Conservation (phyloP, 2,329 filamentous ascomycete species). For the Epichloe aotearoae region DNA sequence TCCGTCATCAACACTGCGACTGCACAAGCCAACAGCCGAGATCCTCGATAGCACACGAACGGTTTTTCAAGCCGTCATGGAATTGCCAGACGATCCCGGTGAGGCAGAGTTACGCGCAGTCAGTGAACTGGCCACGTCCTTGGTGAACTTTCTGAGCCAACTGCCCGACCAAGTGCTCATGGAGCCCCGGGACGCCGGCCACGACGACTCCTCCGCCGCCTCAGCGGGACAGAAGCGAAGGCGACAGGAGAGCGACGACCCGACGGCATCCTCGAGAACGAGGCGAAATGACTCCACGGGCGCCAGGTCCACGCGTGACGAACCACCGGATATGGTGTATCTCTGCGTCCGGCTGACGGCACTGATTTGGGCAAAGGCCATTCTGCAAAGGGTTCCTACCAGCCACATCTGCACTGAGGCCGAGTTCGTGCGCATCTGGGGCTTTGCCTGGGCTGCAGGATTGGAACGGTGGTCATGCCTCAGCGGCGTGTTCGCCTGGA, state of each 20-base stretch:
- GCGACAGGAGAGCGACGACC: conserved; percentile 4
- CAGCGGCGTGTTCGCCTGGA: conserved; percentile 36
- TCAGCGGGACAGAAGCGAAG: conserved; percentile 7
- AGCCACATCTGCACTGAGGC: conserved; percentile 23
- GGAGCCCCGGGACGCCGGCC: background rate
- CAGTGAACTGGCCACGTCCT: conserved; percentile 24
- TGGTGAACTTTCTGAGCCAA: conserved; percentile 24
- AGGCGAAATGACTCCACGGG: conserved; percentile 2
- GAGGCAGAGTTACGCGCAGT: conserved; percentile 26
- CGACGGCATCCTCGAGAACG: background rate
- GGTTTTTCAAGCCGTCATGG: conserved; percentile 29
- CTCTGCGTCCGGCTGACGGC: conserved; percentile 32
- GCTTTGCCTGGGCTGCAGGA: conserved; percentile 31
- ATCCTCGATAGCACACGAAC: conserved; percentile 39
- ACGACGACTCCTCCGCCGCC: background rate
- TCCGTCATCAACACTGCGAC: conserved; percentile 25
- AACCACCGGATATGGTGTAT: conserved; percentile 31
- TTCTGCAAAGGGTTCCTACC: conserved; percentile 28
- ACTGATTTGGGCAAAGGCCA: conserved; percentile 33
- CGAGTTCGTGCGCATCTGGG: conserved; percentile 33
- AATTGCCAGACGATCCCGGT: conserved; percentile 22
- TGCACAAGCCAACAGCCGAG: conserved; percentile 32
- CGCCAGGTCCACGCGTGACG: conserved; percentile 5
- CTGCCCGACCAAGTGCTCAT: conserved; percentile 17
- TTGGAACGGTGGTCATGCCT: conserved; percentile 32